phyloP scores from a whole-genome alignment of 2,329 filamentous ascomycete genomes.

The Verticillium isaacii region DNA sequence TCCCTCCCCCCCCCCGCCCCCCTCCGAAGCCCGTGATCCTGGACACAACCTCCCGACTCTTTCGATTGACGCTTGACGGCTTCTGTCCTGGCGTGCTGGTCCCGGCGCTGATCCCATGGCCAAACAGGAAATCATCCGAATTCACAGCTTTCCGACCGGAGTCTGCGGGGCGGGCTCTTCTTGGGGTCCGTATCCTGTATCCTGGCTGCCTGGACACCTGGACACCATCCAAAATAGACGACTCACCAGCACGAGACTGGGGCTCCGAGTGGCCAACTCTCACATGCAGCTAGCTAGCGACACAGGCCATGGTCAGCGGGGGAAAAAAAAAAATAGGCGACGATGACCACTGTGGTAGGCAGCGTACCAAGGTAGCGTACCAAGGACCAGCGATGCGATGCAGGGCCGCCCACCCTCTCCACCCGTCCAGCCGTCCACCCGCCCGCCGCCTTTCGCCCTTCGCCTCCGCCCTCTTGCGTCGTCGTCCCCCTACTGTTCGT shows the following conservation, averaged over 20 bases:
- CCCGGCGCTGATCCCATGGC: neutral
- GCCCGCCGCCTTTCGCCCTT: neutral
- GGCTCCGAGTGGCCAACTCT: neutral
- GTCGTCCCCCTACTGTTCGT: too few relatives aligned
- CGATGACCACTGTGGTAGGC: slow-evolving; percentile 12
- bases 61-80: neutral
- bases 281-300: neutral
- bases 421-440: neutral
- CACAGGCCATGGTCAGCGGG: neutral
- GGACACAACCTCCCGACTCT: too few relatives aligned
- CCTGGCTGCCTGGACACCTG: neutral
- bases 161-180: neutral
- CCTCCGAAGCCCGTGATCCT: neutral
- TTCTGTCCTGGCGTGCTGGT: neutral
- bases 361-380: neutral
- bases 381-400: neutral
- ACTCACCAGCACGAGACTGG: neutral
- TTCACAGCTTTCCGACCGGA: neutral
- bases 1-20: too few relatives aligned
- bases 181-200: neutral
- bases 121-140: neutral
- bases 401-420: neutral
- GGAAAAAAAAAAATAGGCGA: neutral
- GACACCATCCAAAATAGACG: neutral
- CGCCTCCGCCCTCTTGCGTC: neutral